Percentiles rank a stretch among this genome's conserved stretches.
phyloP scores from a whole-genome alignment of 2,329 filamentous ascomycete genomes.

The Xylariaceae sp. region DNA sequence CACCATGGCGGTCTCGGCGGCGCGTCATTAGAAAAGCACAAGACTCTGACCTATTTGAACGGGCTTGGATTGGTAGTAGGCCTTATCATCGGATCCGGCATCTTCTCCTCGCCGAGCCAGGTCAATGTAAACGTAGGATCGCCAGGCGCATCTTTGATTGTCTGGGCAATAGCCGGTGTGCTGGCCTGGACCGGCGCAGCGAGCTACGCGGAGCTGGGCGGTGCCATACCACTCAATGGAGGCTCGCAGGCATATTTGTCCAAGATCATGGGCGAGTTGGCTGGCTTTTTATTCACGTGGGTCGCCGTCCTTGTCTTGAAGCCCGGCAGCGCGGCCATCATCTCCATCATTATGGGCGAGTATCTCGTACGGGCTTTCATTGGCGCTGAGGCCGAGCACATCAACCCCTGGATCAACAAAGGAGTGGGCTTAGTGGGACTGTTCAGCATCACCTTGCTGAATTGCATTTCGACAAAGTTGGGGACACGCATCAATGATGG shows the following conservation, averaged over 20 bases:
- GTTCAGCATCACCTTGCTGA: conserved; percentile 73
- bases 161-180: conserved; percentile 88
- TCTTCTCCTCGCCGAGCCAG: conserved; percentile 91
- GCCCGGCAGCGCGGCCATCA: conserved; percentile 88
- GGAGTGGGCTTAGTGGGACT: conserved; percentile 75
- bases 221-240: conserved; percentile 92
- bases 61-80: conserved; percentile 87
- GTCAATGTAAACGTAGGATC: conserved; percentile 91
- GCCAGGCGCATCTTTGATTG: conserved; percentile 81
- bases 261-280: conserved; percentile 93
- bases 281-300: conserved; percentile 95
- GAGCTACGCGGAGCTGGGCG: conserved; percentile 92
- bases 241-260: conserved; percentile 90
- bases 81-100: conserved; percentile 91
- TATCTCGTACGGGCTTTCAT: conserved; percentile 87
- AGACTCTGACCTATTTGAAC: conserved; percentile 92
- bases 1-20: conserved; percentile 58
- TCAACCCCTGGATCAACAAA: conserved; percentile 88
- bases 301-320: conserved; percentile 91
- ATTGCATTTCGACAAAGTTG: conserved; percentile 85
- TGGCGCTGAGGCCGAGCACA: conserved; percentile 76
- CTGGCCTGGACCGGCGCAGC: conserved; percentile 94
- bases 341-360: conserved; percentile 96
- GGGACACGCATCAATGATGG: conserved; percentile 84
- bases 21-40: conserved; percentile 87